Base-by-base conservation (phyloP, 176 grass and related monocot genomes). In the Carex cristatella region DNA sequence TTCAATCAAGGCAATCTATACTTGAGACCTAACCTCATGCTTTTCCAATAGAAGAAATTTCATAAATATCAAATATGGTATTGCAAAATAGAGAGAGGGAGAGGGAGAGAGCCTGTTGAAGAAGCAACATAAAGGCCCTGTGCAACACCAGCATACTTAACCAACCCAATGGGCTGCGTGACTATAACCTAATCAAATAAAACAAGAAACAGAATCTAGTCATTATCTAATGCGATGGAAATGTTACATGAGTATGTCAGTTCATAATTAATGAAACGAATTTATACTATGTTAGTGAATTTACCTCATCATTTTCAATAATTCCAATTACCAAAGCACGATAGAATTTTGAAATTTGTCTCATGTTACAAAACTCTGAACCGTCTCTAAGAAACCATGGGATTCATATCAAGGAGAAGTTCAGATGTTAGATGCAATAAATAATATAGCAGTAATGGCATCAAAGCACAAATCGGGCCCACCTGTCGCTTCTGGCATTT, bases 321-420 rank as follows among this genome's bases (percentile, higher is more conserved):
- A 98, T 84, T 8, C 95, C 89, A 38, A 66, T 93, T 53, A 90
- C 92, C 85, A 94, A 86, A 87, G 89, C 88, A 87, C 89, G 91
- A 85, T 98, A 98, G 64, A 87, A 94, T 88, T 98, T 98, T 91
- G 89, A 98, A 90, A 98, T 92, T 85, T 85, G 89, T 0, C 91
- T 88, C 32, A 56, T 64, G 82, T 90, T 88, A 70, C 77, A 15
- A 18, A 84, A 38, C 14, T 94, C 86, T 82, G 83, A 74, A 85
- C 86, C 84, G 84, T 85, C 79, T 88, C 95, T 94, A 80, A 82
- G 84, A 77, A 86, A 51, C 44, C 27, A 81, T 19, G 66, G 61
- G 60, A 79, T 56, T 79, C 53, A 86, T 85, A 44, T 65, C 14
- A 81, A 51, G 66, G 61, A 69, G 3, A 74, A 71, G 59, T 64